Base-by-base conservation (phyloP, 148 eudicot genomes). In the Camellia lanceoleosa region DNA sequence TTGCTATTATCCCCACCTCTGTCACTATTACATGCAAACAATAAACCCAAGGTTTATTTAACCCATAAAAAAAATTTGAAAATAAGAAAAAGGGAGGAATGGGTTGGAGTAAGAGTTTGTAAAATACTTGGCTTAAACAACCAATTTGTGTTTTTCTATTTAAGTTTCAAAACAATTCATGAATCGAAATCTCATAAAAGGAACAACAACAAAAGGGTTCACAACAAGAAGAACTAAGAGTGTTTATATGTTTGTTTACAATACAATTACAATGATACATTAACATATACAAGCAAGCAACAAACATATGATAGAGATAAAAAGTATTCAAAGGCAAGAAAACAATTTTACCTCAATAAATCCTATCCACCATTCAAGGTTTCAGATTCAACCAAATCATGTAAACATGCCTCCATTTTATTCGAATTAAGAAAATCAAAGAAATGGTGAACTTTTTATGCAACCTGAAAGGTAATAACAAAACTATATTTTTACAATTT, bases 1-100 rank as follows among this genome's bases (percentile, higher is more conserved):
- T 91, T 92, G 82, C 91, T 91, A 81, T 88, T 92, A 46, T 13
- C 79, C 64, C 43, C 83, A 44, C 58, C 69, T 18, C 81, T 81
- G 73, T 72, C 51, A 61, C 88, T 85, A 59, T 42, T 23, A 77
- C 55, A 80, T 52, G n/a, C 23, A 67, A 74, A 20, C 81, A 78
- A 62, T 10, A 16, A 62, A 15, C 13, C 14, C 68, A 62, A 20
- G 20, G 78, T n/a, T 58, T 43, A 60, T 42, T 75, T 18, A 42
- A 59, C 30, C 8, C 16, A 10, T n/a, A 15, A 59, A 42, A 56
- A 16, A 20, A 20, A 4, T 0, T 65, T 20, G 5, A 23, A 65
- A 13, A 65, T 2, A 65, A 30, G 14, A 30, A 7, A 18, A 42
- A 4, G 19, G 68, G 23, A 5, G 2, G 68, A 65, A 30, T 18